phyloP scores from a whole-genome alignment of 768 basidiomycete genomes.

The Suillus subaureus region DNA sequence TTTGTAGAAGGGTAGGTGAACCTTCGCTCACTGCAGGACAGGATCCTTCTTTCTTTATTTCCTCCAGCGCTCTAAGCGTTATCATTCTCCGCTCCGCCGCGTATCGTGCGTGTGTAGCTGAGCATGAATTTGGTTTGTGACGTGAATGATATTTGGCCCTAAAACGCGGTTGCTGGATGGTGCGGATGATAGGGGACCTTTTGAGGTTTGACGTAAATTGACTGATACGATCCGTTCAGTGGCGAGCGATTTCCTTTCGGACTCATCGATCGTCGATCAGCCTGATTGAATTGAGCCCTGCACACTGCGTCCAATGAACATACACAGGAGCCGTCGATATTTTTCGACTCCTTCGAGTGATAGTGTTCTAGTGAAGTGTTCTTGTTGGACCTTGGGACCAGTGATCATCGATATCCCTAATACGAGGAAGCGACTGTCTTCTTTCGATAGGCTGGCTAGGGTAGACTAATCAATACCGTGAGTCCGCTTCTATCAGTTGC shows the following conservation, averaged over 20 bases:
- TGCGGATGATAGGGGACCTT: background rate
- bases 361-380: background rate
- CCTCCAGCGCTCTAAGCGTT: background rate
- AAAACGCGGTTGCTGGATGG: slow-evolving; percentile 2
- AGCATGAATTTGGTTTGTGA: background rate
- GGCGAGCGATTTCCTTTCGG: background rate
- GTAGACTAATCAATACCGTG: background rate
- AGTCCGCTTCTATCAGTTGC: background rate
- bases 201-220: background rate
- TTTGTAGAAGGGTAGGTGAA: background rate
- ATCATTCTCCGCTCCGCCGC: slow-evolving; percentile 5
- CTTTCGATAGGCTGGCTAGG: background rate
- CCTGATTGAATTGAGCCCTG: background rate
- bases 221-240: background rate
- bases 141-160: slow-evolving; percentile 2
- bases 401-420: background rate
- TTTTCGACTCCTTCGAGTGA: background rate
- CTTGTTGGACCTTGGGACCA: background rate
- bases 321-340: background rate
- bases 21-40: background rate
- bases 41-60: background rate
- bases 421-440: background rate
- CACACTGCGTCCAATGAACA: background rate
- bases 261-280: background rate
- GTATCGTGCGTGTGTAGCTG: background rate